A percentile compares a stretch with the other conserved stretches of the same genome.
Evolutionary conservation across 2,329 filamentous ascomycete genomes (phyloP).

Genomic region (Phyllosticta capitalensis): DNA sequence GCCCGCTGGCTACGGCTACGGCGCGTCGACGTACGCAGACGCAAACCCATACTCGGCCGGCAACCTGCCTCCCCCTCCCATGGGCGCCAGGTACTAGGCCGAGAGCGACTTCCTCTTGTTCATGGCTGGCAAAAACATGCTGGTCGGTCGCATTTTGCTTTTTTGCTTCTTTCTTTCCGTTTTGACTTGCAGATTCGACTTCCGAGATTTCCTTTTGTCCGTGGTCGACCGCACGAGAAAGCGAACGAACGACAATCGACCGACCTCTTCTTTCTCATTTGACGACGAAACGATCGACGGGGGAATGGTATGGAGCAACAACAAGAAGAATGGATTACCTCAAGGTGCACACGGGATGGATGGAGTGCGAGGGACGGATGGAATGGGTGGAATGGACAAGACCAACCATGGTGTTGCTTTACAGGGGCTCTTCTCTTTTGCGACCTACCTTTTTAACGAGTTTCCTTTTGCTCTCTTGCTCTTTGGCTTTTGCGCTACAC

Average conservation of each 20-base stretch:
- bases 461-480: not conserved
- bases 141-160: not conserved
- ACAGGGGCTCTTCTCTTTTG: not conserved
- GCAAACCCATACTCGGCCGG: constrained; percentile 35
- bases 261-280: not conserved
- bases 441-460: not conserved
- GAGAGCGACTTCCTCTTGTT: not conserved
- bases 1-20: constrained; percentile 20
- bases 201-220: not conserved
- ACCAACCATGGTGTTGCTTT: not conserved
- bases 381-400: not conserved
- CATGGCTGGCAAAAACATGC: not conserved
- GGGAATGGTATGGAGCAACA: not conserved
- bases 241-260: not conserved
- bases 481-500: not conserved
- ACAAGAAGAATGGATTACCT: not conserved
- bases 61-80: constrained; percentile 29
- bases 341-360: not conserved
- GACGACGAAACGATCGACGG: not conserved
- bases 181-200: not conserved
- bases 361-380: not conserved
- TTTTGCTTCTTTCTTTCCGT: not conserved
- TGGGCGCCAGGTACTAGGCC: constrained; percentile 17
- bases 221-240: not conserved
- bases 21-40: constrained; percentile 35